Evolutionary conservation across 2,329 filamentous ascomycete genomes (phyloP), one percentile per base, ranked within the genome.

Genomic region (Xylaria sp.): DNA sequence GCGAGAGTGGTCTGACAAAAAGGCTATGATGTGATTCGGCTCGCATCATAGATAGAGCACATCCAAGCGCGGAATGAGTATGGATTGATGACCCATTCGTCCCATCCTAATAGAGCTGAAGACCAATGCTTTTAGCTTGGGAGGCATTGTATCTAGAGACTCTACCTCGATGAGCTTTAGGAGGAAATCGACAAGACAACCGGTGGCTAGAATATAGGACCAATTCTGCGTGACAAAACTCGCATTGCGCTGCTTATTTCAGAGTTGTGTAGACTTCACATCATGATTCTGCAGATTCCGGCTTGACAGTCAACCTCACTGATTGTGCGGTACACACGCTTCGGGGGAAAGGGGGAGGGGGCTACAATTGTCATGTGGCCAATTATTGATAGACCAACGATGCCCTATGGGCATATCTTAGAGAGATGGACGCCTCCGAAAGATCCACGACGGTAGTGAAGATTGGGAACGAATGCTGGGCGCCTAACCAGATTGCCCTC

Each of bases 401-500:
- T 33, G 51, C 54, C 61, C 38, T 57, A 38, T 20, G 61, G 31
- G 27, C 42, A 44, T 56, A 25, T 63, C 25, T 39, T 54, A 38
- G 22, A 49, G 13, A 29, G n/a, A 60, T 13, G 27, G 20, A 15
- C 39, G 42, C 44, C 22, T 47, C 13, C 22, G 3, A 57, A 6
- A 6, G 39, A 22, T 39, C 38, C 17, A 11, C 38, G n/a, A 27
- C 36, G 7, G 33, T 42, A n/a, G 29, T 49, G 33, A 33, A 53
- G 27, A 42, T n/a, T 25, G 25, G 27, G n/a, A 17, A 51, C 11
- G 3, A 25, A 29, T n/a, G 11, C 42, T 47, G 38, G 44, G 27
- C 20, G 17, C 45, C 62, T 74, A 76, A 31, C 71, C 71, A 2
- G 70, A 64, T 31, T 73, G 73, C 2, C 72, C 73, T 3, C 80